Base-by-base conservation (phyloP, 2,329 filamentous ascomycete genomes). In the Phaeosphaeriaceae sp. region DNA sequence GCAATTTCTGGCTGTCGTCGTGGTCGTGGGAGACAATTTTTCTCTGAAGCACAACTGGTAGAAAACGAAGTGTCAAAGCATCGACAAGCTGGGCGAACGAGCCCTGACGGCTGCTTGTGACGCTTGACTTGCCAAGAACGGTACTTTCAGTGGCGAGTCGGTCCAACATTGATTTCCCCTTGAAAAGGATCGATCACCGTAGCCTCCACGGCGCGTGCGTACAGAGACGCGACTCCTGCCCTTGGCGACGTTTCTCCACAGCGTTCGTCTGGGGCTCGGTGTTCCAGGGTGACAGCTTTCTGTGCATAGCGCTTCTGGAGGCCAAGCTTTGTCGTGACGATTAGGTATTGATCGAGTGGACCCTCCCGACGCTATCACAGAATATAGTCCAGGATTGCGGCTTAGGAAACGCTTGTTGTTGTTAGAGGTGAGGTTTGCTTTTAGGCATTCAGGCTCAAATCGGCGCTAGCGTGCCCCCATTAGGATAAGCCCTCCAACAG, bases 321-420 rank as follows among this genome's bases (percentile, higher is more conserved):
- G 54, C 63, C 56, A 76, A 75, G 72, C 73, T 73, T 54, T 33
- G 58, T 51, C 68, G 70, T 64, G 66, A 75, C 73, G 58, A 59
- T 63, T 57, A 48, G 50, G 71, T 75, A 56, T 71, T 62, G 57
- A 48, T 58, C 50, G 60, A 67, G 68, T 63, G 64, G 66, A 62
- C 61, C 21, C 36, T 48, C 20, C 56, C 36, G 60, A 70, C 67
- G 65, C 71, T 71, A 72, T 51, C 59, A 53, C 42, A 51, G 51
- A 48, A 46, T 36, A 45, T 46, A 25, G 27, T 48, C 51, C 46
- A 58, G 63, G 61, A 27, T 57, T 36, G 19, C 36, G 56, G 57
- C 57, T 47, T 54, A 27, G 47, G 48, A 60, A 55, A 57, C 19
- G 57, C 40, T 57, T 54, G 57, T 57, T 36, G 57, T 46, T 27